phyloP scores from a whole-genome alignment of 1,139 yeast species.

The Magnusiomyces paraingens region DNA sequence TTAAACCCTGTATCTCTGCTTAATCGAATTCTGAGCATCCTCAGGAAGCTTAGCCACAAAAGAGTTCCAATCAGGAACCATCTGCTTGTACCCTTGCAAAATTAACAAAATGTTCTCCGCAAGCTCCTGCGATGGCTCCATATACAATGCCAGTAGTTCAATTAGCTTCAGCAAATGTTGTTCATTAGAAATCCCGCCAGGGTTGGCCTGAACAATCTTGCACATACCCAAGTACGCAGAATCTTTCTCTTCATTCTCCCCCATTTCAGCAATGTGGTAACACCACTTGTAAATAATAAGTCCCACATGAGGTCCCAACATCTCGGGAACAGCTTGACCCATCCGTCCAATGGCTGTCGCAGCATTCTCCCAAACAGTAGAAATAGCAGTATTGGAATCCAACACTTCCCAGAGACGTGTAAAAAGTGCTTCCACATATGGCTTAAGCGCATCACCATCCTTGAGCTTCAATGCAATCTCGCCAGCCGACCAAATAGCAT shows the following conservation, averaged over 20 bases:
- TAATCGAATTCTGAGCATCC: slow-evolving; percentile 8
- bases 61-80: slow-evolving; percentile 29
- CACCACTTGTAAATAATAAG: slow-evolving; percentile 64
- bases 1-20: slow-evolving; percentile 8
- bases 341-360: slow-evolving; percentile 93
- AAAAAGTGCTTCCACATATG: slow-evolving; percentile 53
- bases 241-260: slow-evolving; percentile 77
- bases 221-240: slow-evolving; percentile 75
- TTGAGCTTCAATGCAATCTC: slow-evolving; percentile 64
- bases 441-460: slow-evolving; percentile 35
- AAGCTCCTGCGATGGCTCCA: slow-evolving; percentile 35
- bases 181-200: slow-evolving; percentile 53
- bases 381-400: slow-evolving; percentile 40
- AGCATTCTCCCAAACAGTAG: slow-evolving; percentile 73
- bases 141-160: slow-evolving; percentile 58
- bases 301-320: slow-evolving; percentile 50
- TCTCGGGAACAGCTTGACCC: slow-evolving; percentile 59
- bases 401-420: slow-evolving; percentile 54
- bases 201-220: slow-evolving; percentile 55
- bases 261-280: slow-evolving; percentile 52
- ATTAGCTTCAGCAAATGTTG: slow-evolving; percentile 50
- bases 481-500: slow-evolving; percentile 92
- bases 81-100: slow-evolving; percentile 33
- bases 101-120: slow-evolving; percentile 30
- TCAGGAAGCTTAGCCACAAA: slow-evolving; percentile 10